phyloP scores from a whole-genome alignment of 2,329 filamentous ascomycete genomes.

The Periglandula ipomoeae region DNA sequence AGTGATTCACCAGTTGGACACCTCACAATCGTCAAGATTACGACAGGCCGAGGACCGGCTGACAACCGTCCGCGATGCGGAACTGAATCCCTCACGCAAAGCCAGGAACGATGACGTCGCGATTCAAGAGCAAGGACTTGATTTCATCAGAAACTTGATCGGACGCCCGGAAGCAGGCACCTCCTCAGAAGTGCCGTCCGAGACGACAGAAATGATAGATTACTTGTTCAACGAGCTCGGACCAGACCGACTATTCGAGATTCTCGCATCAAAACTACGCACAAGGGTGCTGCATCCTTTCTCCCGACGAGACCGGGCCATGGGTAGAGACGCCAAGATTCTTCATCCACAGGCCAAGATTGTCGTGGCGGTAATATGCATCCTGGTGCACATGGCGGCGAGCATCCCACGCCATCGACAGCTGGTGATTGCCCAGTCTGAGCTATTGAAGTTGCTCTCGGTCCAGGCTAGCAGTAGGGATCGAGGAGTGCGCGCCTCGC shows the following conservation, averaged over 20 bases:
- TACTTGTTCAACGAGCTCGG: conserved; percentile 69
- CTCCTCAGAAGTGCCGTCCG: conserved; percentile 38
- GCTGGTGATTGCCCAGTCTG: conserved; percentile 65
- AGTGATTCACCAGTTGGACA: conserved; percentile 22
- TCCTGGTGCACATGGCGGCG: conserved; percentile 83
- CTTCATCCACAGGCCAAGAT: conserved; percentile 58
- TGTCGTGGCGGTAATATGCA: conserved; percentile 66
- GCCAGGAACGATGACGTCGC: conserved; percentile 69
- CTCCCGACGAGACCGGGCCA: conserved; percentile 28
- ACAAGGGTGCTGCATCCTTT: conserved; percentile 48
- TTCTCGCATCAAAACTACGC: conserved; percentile 69
- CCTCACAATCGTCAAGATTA: conserved; percentile 31
- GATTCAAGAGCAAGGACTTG: conserved; percentile 84
- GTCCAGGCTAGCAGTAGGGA: conserved; percentile 66
- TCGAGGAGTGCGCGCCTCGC: conserved; percentile 63
- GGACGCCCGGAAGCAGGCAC: conserved; percentile 45
- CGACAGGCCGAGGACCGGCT: conserved; percentile 42
- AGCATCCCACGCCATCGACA: conserved; percentile 70
- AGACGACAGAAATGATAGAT: conserved; percentile 69
- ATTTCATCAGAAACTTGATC: conserved; percentile 85
- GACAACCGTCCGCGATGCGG: conserved; percentile 49
- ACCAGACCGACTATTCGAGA: conserved; percentile 68
- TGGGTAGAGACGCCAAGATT: conserved; percentile 35
- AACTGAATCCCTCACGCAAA: conserved; percentile 58
- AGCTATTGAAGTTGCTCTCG: conserved; percentile 63